Percentiles rank a stretch among this genome's conserved stretches.
Conservation (phyloP, 176 grass and related monocot species). For the Oryza nivara region DNA sequence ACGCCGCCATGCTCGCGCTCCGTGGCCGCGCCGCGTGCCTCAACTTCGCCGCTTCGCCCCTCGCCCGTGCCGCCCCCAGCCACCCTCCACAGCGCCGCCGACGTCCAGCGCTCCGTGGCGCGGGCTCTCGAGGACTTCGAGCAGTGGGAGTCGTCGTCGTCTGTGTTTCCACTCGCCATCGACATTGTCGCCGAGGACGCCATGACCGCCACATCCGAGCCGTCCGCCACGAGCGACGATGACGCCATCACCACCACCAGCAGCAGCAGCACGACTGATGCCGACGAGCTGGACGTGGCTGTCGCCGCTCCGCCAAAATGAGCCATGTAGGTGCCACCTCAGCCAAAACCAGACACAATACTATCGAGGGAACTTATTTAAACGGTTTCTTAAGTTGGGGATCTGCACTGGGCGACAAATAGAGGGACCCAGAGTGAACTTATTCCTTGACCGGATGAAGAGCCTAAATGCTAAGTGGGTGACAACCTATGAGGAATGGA, state of each 20-base stretch:
- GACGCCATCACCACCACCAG: background rate
- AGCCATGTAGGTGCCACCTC: too few species aligned
- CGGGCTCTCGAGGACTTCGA: conserved; percentile 34
- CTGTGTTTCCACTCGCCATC: background rate
- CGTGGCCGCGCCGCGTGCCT: conserved; percentile 24
- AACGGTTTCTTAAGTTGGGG: too few species aligned
- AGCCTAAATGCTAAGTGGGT: too few species aligned
- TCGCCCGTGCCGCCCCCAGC: conserved; percentile 28
- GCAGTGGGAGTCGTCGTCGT: too few species aligned
- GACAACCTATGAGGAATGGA: too few species aligned
- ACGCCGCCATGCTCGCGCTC: conserved; percentile 51
- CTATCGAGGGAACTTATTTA: too few species aligned
- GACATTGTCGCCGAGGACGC: background rate
- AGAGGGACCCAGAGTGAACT: too few species aligned
- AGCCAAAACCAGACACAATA: too few species aligned
- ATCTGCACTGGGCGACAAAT: too few species aligned
- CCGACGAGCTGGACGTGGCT: background rate
- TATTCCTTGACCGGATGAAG: too few species aligned
- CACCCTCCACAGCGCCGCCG: background rate
- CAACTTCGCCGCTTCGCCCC: conserved; percentile 54
- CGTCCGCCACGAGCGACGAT: background rate
- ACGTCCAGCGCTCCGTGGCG: conserved; percentile 40
- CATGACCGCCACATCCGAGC: background rate
- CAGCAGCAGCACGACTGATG: background rate
- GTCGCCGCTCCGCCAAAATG: too few species aligned